phyloP scores from a whole-genome alignment of 2,329 filamentous ascomycete species.

The Trichoderma sp. region DNA sequence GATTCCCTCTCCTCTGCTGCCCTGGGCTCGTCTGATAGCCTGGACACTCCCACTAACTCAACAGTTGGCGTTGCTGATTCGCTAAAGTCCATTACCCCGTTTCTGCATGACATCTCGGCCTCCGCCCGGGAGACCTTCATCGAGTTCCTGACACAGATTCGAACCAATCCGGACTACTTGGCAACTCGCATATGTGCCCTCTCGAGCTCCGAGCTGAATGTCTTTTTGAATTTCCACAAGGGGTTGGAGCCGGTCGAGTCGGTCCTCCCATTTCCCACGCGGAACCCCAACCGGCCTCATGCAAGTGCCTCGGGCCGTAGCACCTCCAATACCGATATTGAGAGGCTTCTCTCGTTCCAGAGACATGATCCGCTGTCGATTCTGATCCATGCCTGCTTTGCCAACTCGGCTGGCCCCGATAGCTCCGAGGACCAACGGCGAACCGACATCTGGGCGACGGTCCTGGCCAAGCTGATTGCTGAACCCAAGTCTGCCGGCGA shows the following conservation, averaged over 20 bases:
- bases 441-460: constrained; percentile 84
- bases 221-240: constrained; percentile 77
- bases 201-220: constrained; percentile 72
- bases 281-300: constrained; percentile 51
- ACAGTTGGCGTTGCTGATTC: constrained; percentile 43
- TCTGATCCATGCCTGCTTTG: constrained; percentile 85
- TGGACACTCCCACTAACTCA: constrained; percentile 51
- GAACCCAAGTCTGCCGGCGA: constrained; percentile 76
- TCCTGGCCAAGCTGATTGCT: constrained; percentile 79
- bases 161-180: constrained; percentile 85
- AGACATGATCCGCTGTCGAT: constrained; percentile 83
- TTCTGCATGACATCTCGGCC: constrained; percentile 73
- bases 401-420: constrained; percentile 79
- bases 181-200: constrained; percentile 79
- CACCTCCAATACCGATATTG: constrained; percentile 65
- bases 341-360: constrained; percentile 85
- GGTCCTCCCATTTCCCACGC: constrained; percentile 70
- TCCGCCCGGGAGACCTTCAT: constrained; percentile 75
- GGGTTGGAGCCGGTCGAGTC: constrained; percentile 81
- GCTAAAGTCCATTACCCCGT: constrained; percentile 53
- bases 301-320: constrained; percentile 49
- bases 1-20: constrained; percentile 54
- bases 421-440: constrained; percentile 78
- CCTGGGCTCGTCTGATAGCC: constrained; percentile 51
- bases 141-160: constrained; percentile 76